Base-by-base conservation (phyloP, 2,329 filamentous ascomycete species). In the Fusarium sacchari region DNA sequence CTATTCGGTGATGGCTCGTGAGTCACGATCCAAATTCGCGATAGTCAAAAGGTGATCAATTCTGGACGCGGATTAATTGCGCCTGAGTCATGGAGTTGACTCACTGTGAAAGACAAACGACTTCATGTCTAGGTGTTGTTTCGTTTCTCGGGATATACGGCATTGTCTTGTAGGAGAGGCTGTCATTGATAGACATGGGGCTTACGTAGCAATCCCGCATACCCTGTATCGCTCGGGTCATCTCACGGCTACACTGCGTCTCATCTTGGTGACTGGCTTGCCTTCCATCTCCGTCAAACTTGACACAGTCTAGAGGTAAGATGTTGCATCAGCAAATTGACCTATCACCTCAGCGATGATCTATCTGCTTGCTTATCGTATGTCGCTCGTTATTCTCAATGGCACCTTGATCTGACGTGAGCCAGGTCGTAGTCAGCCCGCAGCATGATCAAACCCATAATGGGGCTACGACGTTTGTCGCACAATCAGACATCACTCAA, bases 371-470 rank as follows among this genome's bases (percentile, higher is more conserved):
- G 28, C 28, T 32, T n/a, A n/a, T 32, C 46, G 7, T 24, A 7
- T 24, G 22, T 18, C 46, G 22, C 22, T 20, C 22, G n/a, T n/a
- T n/a, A 5, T 32, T 26, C 18, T 8, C 32, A 22, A 22, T 37
- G 18, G 5, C 10, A 53, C 32, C 9, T 6, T 53, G 32, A 24
- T 47, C 63, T 65, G 47, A 66, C 63, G 63, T 64, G 22, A 66
- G 60, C 47, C 8, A 24, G 3, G 32, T 44, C 39, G 34, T 30
- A 5, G 6, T n/a, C 32, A 61, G 12, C 32, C 24, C 11, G 28
- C 22, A 26, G 18, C 24, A 34, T 5, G 5, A 24, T 2, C 7
- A 11, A 28, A 22, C 20, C 14, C 24, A 8, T 14, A 7, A 17
- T 26, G 17, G 20, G 7, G 42, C n/a, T 3, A 13, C 7, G 5